A percentile compares a stretch with the other conserved stretches of the same genome.
These are phyloP conservation scores for Phylloporus rhodoxanthus DNA, from an alignment of 768 basidiomycete species.

Conservation along the genomic window DNA sequence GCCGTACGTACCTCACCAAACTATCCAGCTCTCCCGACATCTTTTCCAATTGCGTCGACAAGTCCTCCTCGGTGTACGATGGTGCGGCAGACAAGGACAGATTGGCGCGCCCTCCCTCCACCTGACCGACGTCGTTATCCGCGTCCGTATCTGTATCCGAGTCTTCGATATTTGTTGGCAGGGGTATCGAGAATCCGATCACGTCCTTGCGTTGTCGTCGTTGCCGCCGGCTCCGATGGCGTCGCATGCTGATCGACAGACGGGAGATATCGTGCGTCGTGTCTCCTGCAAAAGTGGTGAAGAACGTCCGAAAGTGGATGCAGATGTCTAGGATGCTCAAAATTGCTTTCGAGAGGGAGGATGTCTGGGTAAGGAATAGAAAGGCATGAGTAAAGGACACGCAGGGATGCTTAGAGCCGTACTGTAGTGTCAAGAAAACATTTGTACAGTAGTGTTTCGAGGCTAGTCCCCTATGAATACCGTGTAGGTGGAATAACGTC, in stretches of 20 bases:
- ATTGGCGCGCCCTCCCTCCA: conserved; percentile 16
- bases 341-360: conserved; percentile 58
- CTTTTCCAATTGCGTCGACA: conserved; percentile 50
- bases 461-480: conserved; percentile 31
- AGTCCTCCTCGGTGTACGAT: conserved; percentile 41
- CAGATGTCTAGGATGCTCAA: conserved; percentile 69
- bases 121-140: conserved; percentile 9
- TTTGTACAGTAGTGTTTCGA: conserved; percentile 52
- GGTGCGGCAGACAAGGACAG: conserved; percentile 40
- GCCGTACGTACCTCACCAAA: conserved; percentile 60
- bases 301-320: conserved; percentile 61
- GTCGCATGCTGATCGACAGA: conserved; percentile 46
- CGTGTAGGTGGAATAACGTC: not conserved
- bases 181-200: conserved; percentile 52
- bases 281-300: conserved; percentile 55
- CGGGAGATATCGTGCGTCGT: conserved; percentile 52
- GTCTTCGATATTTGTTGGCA: conserved; percentile 22
- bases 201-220: conserved; percentile 50
- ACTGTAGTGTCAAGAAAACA: conserved; percentile 65
- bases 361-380: conserved; percentile 41
- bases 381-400: not conserved
- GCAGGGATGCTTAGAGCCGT: conserved; percentile 11
- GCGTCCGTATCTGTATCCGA: conserved; percentile 35
- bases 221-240: conserved; percentile 60
- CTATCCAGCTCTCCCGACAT: conserved; percentile 67